These are phyloP conservation scores for Chondrostereum purpureum DNA, from an alignment of 1,284 basidiomycete genomes.

Conservation along the genomic window DNA sequence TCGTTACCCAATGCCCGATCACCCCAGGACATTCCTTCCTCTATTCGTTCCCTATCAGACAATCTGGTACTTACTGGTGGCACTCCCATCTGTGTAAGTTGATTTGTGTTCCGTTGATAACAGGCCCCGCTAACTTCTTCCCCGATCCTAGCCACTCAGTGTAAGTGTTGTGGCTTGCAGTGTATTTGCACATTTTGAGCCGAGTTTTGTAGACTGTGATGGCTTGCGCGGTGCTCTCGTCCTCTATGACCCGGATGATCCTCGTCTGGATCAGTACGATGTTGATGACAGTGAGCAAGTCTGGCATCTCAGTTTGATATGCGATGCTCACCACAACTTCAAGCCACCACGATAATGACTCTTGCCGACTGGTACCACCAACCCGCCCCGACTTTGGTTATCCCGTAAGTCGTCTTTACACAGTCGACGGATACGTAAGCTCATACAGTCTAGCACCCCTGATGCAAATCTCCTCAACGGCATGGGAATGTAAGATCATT, in stretches of 20 bases:
- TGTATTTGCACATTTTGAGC: too few relatives aligned
- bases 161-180: too few relatives aligned
- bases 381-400: not conserved
- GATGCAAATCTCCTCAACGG: constrained; percentile 24
- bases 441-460: not conserved
- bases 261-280: constrained; percentile 28
- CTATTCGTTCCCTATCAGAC: constrained; percentile 14
- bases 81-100: too few relatives aligned
- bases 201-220: constrained; percentile 38
- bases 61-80: constrained; percentile 41
- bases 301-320: too few relatives aligned
- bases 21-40: constrained; percentile 1
- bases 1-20: constrained; percentile 1
- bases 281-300: constrained; percentile 31
- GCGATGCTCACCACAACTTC: not conserved
- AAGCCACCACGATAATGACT: not conserved
- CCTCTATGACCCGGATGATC: constrained; percentile 36
- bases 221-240: constrained; percentile 43
- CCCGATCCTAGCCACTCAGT: too few relatives aligned
- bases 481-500: constrained; percentile 10
- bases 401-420: not conserved
- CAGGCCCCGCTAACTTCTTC: too few relatives aligned
- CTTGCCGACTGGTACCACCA: constrained; percentile 1
- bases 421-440: not conserved
- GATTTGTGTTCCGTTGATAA: too few relatives aligned